Base-by-base conservation (phyloP, 139 green algal species). In the Microglena sp. region DNA sequence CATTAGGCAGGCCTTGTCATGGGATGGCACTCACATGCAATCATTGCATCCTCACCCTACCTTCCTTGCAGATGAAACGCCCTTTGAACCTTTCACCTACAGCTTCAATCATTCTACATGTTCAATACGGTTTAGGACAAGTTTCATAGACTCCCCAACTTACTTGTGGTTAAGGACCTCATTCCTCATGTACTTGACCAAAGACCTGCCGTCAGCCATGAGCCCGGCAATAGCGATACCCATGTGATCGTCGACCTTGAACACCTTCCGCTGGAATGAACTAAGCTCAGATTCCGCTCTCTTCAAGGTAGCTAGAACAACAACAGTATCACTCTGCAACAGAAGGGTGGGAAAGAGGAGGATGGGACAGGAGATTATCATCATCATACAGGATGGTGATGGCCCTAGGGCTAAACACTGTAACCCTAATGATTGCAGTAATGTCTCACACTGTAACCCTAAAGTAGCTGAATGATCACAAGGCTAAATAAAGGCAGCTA, bases 241-340 rank as follows among this genome's bases (percentile, higher is more conserved):
- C 81, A 98, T 83, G 81, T 98, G 93, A 69, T 96, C 88, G 65
- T 98, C 93, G n/a, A 97, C 85, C 71, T 97, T 95, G 79, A 97
- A 96, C 5, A 93, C 75, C 73, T 96, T 96, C 34, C 79, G 82
- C 64, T 96, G 89, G 74, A 89, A 93, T 24, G 86, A 89, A 3
- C 88, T 92, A 6, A 98, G 77, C 69, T 98, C 92, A 8, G 79
- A 87, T 60, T 90, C 80, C 0, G 91, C 80, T 5, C 91, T 78
- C 70, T 96, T 97, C 18, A 98, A 65, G 1, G 90, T 93, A 0
- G 88, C 90, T 34, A 98, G 77, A 30, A 98, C 92, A 6, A 86
- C 89, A 66, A 96, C 84, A 3, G 82, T 89, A 7, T 90, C 84
- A 66, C 80, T 92, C 86, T 95, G 81, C 55, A 72, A 5, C 18